A percentile compares a stretch with the other conserved stretches of the same genome.
phyloP scores from a whole-genome alignment of 805 yeast genomes.

The Candida ovalis region DNA sequence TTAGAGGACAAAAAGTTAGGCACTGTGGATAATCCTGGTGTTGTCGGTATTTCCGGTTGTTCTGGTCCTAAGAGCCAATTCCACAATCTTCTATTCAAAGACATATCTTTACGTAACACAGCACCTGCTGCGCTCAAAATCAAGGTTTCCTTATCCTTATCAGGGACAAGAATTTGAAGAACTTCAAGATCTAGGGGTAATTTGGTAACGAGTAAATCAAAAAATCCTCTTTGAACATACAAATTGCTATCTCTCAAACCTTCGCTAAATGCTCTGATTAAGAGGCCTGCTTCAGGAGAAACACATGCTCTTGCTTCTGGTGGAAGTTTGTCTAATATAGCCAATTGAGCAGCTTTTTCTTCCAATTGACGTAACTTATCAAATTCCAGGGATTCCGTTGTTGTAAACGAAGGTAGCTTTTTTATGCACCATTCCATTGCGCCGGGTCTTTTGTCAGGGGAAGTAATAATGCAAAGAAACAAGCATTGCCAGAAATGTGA shows the following conservation, averaged over 20 bases:
- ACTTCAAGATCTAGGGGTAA: slow-evolving; percentile 62
- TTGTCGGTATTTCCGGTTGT: slow-evolving; percentile 8
- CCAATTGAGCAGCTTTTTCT: slow-evolving; percentile 19
- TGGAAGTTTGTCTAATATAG: slow-evolving; percentile 21
- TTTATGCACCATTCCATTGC: slow-evolving; percentile 73
- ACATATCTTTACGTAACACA: slow-evolving; percentile 84
- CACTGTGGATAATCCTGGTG: slow-evolving; percentile 7
- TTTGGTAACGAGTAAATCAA: slow-evolving; percentile 71
- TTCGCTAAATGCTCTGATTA: slow-evolving; percentile 67
- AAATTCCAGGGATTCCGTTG: slow-evolving; percentile 6
- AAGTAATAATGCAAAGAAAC: slow-evolving; percentile 69
- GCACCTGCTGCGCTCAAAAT: slow-evolving; percentile 63
- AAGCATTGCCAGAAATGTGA: slow-evolving; percentile 83
- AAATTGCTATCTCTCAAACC: slow-evolving; percentile 66
- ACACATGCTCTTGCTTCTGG: slow-evolving; percentile 55
- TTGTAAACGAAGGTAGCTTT: slow-evolving; percentile 56
- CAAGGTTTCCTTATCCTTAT: slow-evolving; percentile 53
- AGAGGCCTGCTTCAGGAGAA: slow-evolving; percentile 73
- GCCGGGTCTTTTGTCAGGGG: slow-evolving; percentile 78
- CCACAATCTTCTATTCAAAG: slow-evolving; percentile 91
- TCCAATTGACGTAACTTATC: neutral
- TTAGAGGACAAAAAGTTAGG: neutral
- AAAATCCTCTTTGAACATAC: slow-evolving; percentile 81
- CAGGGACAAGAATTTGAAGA: slow-evolving; percentile 42
- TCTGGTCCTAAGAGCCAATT: slow-evolving; percentile 89